These are phyloP conservation scores for Aethionema arabicum DNA, from an alignment of 345 rosid species.

Conservation along the genomic window DNA sequence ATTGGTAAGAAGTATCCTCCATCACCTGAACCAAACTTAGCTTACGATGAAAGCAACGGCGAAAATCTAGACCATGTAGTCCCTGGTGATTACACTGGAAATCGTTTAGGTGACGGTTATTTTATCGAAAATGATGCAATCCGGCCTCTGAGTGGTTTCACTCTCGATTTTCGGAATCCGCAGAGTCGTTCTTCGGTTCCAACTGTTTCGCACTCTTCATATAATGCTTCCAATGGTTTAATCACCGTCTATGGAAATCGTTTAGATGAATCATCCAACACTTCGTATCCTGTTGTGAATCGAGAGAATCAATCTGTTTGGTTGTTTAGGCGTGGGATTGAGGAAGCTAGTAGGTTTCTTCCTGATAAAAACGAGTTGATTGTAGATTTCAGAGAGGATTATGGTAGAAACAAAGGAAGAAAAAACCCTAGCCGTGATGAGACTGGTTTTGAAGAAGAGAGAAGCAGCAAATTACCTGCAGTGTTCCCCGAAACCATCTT, in stretches of 20 bases:
- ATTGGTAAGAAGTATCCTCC: slow-evolving; percentile 92
- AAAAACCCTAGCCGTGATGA: slow-evolving; percentile 52
- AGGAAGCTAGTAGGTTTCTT: slow-evolving; percentile 73
- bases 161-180: slow-evolving; percentile 32
- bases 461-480: slow-evolving; percentile 70
- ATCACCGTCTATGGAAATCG: slow-evolving; percentile 43
- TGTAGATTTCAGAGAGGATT: slow-evolving; percentile 41
- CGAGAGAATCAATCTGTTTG: slow-evolving; percentile 59
- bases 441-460: slow-evolving; percentile 58
- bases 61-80: slow-evolving; percentile 39
- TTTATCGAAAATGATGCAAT: slow-evolving; percentile 30
- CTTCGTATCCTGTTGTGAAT: slow-evolving; percentile 43
- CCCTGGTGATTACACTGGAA: slow-evolving; percentile 32
- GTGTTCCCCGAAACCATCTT: slow-evolving; percentile 53
- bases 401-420: slow-evolving; percentile 42
- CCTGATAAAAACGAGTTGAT: slow-evolving; percentile 46
- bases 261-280: slow-evolving; percentile 50
- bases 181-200: slow-evolving; percentile 33
- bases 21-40: slow-evolving; percentile 51
- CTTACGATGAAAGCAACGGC: slow-evolving; percentile 25
- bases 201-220: slow-evolving; percentile 47
- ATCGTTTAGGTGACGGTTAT: slow-evolving; percentile 18
- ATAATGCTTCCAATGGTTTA: slow-evolving; percentile 48
- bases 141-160: slow-evolving; percentile 37
- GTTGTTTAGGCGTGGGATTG: slow-evolving; percentile 72